Evolutionary conservation across 176 grass and related monocot genomes (phyloP).

Genomic region (Triticum monococcum): DNA sequence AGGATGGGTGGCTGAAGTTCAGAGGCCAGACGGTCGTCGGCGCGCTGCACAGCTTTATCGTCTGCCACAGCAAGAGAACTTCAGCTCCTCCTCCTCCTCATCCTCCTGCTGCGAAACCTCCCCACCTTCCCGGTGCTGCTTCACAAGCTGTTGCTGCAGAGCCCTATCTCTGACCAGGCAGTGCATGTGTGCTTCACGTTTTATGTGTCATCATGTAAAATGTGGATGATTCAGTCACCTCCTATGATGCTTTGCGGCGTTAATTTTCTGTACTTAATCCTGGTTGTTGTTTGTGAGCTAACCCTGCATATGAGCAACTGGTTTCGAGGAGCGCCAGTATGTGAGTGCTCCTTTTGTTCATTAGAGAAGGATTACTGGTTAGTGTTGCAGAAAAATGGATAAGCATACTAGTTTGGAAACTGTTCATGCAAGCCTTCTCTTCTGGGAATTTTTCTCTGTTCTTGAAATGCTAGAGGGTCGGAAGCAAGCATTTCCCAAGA

Average conservation of each 20-base stretch:
- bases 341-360: slow-evolving; percentile 7
- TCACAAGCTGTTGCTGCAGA: background rate
- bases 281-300: slow-evolving; percentile 24
- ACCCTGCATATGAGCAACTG: slow-evolving; percentile 27
- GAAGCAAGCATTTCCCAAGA: background rate
- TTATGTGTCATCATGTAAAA: slow-evolving; percentile 26
- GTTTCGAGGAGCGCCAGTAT: slow-evolving; percentile 9
- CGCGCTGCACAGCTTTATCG: slow-evolving; percentile 23
- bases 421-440: slow-evolving; percentile 1
- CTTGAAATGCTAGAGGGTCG: slow-evolving; percentile 3
- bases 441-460: background rate
- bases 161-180: slow-evolving; percentile 13
- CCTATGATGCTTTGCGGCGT: slow-evolving; percentile 16
- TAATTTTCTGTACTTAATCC: slow-evolving; percentile 9
- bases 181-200: background rate
- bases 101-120: background rate
- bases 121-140: background rate
- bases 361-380: slow-evolving; percentile 31
- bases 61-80: slow-evolving; percentile 22
- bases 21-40: slow-evolving; percentile 28
- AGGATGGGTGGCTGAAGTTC: slow-evolving; percentile 25
- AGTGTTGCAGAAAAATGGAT: slow-evolving; percentile 18
- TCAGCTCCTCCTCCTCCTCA: background rate
- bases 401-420: slow-evolving; percentile 21
- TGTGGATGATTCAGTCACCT: slow-evolving; percentile 29